Conservation (phyloP, 495 filamentous ascomycete genomes). For the Penicillium nucicola region DNA sequence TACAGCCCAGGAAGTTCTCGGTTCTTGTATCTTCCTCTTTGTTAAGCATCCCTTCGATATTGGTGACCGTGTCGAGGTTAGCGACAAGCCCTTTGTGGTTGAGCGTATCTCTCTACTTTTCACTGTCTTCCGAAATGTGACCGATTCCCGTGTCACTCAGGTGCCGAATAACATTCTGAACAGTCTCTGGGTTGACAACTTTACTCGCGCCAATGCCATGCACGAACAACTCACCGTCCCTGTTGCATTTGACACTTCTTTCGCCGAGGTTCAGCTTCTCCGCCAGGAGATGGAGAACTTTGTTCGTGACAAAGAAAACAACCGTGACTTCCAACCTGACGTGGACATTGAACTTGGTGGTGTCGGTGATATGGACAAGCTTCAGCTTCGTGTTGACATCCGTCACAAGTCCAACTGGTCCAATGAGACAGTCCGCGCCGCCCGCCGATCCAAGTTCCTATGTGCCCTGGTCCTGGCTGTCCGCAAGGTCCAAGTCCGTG, state of each 20-base stretch:
- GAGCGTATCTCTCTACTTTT: slow-evolving; percentile 93
- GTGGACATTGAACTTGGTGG: slow-evolving; percentile 73
- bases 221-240: slow-evolving; percentile 76
- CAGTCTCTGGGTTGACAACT: slow-evolving; percentile 88
- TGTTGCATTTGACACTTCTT: slow-evolving; percentile 78
- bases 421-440: slow-evolving; percentile 78
- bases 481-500: slow-evolving; percentile 81
- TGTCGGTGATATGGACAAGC: slow-evolving; percentile 82
- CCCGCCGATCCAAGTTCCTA: slow-evolving; percentile 93
- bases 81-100: slow-evolving; percentile 66
- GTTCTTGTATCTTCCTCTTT: slow-evolving; percentile 96
- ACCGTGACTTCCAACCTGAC: slow-evolving; percentile 85
- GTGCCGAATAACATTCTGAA: slow-evolving; percentile 90
- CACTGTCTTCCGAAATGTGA: slow-evolving; percentile 85
- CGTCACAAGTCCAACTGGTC: slow-evolving; percentile 96
- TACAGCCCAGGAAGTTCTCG: slow-evolving; percentile 89
- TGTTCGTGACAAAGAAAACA: slow-evolving; percentile 81
- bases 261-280: slow-evolving; percentile 82
- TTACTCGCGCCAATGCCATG: slow-evolving; percentile 87
- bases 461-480: slow-evolving; percentile 86
- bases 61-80: slow-evolving; percentile 87
- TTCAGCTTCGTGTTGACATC: slow-evolving; percentile 78
- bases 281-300: slow-evolving; percentile 79
- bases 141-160: slow-evolving; percentile 79
- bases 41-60: slow-evolving; percentile 96